A percentile compares a stretch with the other conserved stretches of the same genome.
Conservation (phyloP, 2,329 filamentous ascomycete genomes). For the Colletotrichum sp. region DNA sequence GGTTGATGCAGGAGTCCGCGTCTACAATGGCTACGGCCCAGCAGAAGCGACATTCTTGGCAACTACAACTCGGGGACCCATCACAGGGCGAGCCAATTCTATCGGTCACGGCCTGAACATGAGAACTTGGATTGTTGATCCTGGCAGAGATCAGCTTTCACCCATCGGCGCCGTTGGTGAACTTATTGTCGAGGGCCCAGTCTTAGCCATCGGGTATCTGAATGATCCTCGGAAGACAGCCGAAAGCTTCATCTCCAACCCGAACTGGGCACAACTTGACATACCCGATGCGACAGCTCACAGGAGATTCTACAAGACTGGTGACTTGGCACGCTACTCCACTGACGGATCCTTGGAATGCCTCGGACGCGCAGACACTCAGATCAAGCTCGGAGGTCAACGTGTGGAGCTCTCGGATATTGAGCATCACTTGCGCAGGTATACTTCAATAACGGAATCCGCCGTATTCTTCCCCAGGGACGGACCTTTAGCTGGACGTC, state of each 20-base stretch:
- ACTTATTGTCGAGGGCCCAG: neutral
- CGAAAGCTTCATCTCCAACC: slow-evolving; percentile 22
- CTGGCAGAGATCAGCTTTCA: slow-evolving; percentile 19
- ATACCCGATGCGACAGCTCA: neutral
- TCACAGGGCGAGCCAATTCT: neutral
- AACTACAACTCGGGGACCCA: neutral
- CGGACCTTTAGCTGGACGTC: neutral
- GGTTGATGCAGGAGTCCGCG: neutral
- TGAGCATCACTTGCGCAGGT: neutral
- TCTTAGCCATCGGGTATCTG: slow-evolving; percentile 9
- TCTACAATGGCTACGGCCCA: neutral
- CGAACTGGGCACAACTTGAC: neutral
- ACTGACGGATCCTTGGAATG: slow-evolving; percentile 21
- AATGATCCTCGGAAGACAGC: slow-evolving; percentile 25
- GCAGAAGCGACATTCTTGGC: neutral
- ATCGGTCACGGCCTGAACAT: slow-evolving; percentile 29
- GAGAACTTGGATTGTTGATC: slow-evolving; percentile 30
- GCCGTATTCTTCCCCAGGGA: neutral
- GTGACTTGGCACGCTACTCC: slow-evolving; percentile 19
- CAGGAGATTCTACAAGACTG: slow-evolving; percentile 23
- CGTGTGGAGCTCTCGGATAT: slow-evolving; percentile 24
- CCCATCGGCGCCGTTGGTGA: slow-evolving; percentile 27
- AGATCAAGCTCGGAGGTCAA: slow-evolving; percentile 24
- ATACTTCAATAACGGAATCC: slow-evolving; percentile 42
- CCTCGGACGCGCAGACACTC: slow-evolving; percentile 20